phyloP scores from a whole-genome alignment of 805 yeast species.

The Candida incommunis region DNA sequence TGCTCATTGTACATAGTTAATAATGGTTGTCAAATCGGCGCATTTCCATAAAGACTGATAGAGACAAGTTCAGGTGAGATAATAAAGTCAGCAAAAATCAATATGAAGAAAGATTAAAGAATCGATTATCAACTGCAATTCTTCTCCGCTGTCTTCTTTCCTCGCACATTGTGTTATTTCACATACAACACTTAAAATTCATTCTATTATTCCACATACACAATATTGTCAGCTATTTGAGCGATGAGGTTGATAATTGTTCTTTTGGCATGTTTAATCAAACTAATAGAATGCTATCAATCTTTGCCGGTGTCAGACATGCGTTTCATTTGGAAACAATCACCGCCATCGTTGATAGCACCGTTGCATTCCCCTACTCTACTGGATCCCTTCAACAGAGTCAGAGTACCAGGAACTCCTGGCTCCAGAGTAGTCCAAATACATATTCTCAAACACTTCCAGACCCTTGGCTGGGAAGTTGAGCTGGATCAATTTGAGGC shows the following conservation, averaged over 20 bases:
- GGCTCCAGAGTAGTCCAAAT: conserved; percentile 25
- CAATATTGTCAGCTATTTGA: neutral
- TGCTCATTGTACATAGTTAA: too few relatives aligned
- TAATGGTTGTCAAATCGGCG: too few relatives aligned
- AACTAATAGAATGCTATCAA: neutral
- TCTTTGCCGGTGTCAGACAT: neutral
- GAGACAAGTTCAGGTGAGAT: too few relatives aligned
- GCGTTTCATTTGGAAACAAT: neutral
- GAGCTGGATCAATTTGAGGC: conserved; percentile 19
- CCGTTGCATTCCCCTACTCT: too few relatives aligned
- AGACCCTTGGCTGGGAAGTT: conserved; percentile 16
- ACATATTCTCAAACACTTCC: conserved; percentile 25
- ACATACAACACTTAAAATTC: too few relatives aligned
- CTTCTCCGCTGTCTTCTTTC: too few relatives aligned
- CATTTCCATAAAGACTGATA: too few relatives aligned
- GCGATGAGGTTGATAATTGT: neutral
- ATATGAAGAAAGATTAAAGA: too few relatives aligned
- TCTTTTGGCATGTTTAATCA: neutral
- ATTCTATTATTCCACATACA: neutral
- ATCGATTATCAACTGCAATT: too few relatives aligned
- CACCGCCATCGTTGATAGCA: neutral
- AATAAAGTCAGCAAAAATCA: too few relatives aligned
- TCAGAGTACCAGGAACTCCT: conserved; percentile 29
- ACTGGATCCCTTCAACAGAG: conserved; percentile 19
- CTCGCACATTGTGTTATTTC: neutral